Conservation (phyloP, 768 basidiomycete genomes). For the Pulveroboletus sp. region DNA sequence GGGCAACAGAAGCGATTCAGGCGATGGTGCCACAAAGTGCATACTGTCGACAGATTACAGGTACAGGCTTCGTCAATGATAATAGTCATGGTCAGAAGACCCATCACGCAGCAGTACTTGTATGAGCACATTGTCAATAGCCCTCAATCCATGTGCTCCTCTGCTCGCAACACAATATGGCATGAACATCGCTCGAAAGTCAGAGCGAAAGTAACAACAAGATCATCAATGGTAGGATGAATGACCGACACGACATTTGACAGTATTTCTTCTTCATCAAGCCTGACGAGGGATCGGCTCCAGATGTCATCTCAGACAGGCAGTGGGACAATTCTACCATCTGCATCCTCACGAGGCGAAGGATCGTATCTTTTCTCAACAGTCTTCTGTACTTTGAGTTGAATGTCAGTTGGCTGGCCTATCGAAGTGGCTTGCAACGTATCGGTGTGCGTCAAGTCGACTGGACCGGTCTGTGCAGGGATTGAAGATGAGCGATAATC, state of each 20-base stretch:
- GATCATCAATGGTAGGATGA: too few relatives aligned
- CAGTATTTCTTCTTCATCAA: too few relatives aligned
- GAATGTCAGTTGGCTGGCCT: not conserved
- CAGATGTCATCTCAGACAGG: not conserved
- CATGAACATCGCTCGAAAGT: not conserved
- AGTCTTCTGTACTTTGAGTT: not conserved
- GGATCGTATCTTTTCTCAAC: not conserved
- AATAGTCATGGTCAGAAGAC: not conserved
- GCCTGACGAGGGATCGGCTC: too few relatives aligned
- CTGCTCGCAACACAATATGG: not conserved
- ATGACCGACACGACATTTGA: not conserved
- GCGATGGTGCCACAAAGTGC: too few relatives aligned
- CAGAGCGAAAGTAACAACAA: too few relatives aligned
- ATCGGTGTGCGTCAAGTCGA: not conserved
- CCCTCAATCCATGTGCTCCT: too few relatives aligned
- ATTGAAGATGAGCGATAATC: not conserved
- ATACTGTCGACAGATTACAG: too few relatives aligned
- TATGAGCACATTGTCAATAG: not conserved
- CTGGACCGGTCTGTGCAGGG: not conserved
- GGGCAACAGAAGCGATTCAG: too few relatives aligned
- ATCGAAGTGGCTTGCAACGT: too few relatives aligned
- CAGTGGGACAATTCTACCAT: not conserved
- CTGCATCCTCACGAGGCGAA: not conserved
- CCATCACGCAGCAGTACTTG: not conserved
- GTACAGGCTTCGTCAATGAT: not conserved